Evolutionary conservation across 2,329 filamentous ascomycete species (phyloP).

Genomic region (Cryphonectria nitschkei): DNA sequence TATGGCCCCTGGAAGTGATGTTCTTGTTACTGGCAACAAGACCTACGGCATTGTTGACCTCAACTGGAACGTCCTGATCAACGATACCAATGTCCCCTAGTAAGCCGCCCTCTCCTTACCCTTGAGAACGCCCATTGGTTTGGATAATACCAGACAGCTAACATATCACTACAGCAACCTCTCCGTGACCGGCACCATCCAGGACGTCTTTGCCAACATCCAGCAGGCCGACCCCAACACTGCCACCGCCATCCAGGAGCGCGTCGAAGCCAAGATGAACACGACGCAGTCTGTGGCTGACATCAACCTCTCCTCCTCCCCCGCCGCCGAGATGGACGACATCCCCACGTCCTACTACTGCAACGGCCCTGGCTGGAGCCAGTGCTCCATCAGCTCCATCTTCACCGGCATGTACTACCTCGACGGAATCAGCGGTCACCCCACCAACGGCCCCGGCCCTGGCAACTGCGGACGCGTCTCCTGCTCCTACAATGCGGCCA

Average conservation of each 20-base stretch:
- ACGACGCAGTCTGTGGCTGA: neutral
- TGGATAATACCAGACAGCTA: neutral
- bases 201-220: neutral
- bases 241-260: conserved; percentile 23
- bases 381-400: neutral
- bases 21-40: neutral
- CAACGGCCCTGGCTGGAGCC: neutral
- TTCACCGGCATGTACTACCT: conserved; percentile 1
- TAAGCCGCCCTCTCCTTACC: neutral
- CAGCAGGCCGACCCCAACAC: neutral
- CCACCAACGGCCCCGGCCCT: conserved; percentile 5
- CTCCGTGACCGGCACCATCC: neutral
- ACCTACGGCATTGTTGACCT: conserved; percentile 8
- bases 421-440: neutral
- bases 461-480: conserved; percentile 9
- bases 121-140: neutral
- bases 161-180: neutral
- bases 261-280: neutral
- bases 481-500: neutral
- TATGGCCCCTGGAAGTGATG: neutral
- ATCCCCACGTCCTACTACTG: neutral
- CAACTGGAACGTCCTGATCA: neutral
- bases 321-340: neutral
- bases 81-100: neutral
- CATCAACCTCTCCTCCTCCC: neutral